phyloP scores from a whole-genome alignment of 768 basidiomycete species.

The Rhizopogon vulgaris region DNA sequence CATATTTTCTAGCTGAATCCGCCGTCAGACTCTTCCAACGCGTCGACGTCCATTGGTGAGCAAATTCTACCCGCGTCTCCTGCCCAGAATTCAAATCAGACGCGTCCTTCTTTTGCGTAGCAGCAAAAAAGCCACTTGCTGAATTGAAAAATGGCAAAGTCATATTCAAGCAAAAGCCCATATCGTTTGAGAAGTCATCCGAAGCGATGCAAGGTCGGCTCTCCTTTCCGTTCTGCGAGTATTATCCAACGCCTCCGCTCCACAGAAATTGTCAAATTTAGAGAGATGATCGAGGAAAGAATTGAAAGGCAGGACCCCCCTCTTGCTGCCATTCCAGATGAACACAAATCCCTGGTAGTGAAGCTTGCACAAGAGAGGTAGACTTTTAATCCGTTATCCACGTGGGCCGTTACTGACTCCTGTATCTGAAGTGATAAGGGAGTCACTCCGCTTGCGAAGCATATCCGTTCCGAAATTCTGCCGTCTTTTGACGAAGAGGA shows the following conservation, averaged over 20 bases:
- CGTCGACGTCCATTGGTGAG: conserved; percentile 14
- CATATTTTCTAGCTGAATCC: conserved; percentile 3
- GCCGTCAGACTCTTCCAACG: conserved; percentile 9
- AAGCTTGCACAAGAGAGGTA: conserved; percentile 88
- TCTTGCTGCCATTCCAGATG: conserved; percentile 56
- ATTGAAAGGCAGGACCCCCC: conserved; percentile 41
- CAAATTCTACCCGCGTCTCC: not conserved
- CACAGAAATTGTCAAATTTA: conserved; percentile 66
- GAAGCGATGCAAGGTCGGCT: conserved; percentile 74
- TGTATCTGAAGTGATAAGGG: conserved; percentile 61
- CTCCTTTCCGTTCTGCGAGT: not conserved
- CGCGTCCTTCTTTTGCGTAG: conserved; percentile 28
- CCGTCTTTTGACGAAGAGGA: conserved; percentile 57
- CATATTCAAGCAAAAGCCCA: conserved; percentile 65
- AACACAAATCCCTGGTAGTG: conserved; percentile 69
- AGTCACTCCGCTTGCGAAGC: conserved; percentile 52
- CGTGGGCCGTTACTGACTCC: not conserved
- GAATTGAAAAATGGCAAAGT: conserved; percentile 78
- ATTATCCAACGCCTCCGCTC: not conserved
- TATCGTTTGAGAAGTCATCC: conserved; percentile 71
- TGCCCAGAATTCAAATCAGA: conserved; percentile 4
- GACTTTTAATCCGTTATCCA: not conserved
- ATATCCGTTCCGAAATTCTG: conserved; percentile 63
- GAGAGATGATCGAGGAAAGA: conserved; percentile 60
- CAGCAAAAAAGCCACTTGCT: conserved; percentile 37